Evolutionary conservation across 2,329 filamentous ascomycete species (phyloP).

Genomic region (Westerdykella aurantiaca): DNA sequence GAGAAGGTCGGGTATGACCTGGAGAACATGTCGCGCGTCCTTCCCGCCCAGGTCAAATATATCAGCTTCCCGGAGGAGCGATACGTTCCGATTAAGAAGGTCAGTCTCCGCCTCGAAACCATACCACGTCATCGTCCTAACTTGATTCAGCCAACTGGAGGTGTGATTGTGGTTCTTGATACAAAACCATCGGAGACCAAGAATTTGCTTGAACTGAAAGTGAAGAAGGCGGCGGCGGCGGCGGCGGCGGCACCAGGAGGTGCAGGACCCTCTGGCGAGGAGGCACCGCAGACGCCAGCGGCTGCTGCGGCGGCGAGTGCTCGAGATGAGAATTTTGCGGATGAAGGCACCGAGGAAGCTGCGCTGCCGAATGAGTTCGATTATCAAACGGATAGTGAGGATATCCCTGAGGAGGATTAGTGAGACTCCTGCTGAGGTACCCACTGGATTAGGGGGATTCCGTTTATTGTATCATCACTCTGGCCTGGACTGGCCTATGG

Average conservation of each 20-base stretch:
- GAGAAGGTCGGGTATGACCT: slow-evolving; percentile 96
- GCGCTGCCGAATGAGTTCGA: slow-evolving; percentile 67
- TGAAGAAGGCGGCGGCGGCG: slow-evolving; percentile 64
- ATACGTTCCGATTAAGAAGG: slow-evolving; percentile 91
- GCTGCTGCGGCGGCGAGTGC: slow-evolving; percentile 50
- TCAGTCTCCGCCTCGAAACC: slow-evolving; percentile 35
- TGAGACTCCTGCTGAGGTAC: slow-evolving; percentile 8
- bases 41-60: slow-evolving; percentile 90
- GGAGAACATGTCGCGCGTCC: slow-evolving; percentile 92
- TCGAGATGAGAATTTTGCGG: slow-evolving; percentile 63
- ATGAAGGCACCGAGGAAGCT: slow-evolving; percentile 78
- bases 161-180: slow-evolving; percentile 85
- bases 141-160: slow-evolving; percentile 70
- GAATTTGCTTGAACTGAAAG: slow-evolving; percentile 79
- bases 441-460: slow-evolving; percentile 3
- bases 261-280: slow-evolving; percentile 32
- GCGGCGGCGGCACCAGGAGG: slow-evolving; percentile 39
- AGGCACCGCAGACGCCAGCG: slow-evolving; percentile 55
- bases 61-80: slow-evolving; percentile 86
- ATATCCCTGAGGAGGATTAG: slow-evolving; percentile 34
- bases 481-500: slow-evolving; percentile 6
- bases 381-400: slow-evolving; percentile 64
- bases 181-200: slow-evolving; percentile 73
- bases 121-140: slow-evolving; percentile 11
- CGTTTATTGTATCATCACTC: slow-evolving; percentile 24